These are phyloP conservation scores for Plasmodium chabaudi DNA, from an alignment of 169 alveolate species.

Conservation along the genomic window DNA sequence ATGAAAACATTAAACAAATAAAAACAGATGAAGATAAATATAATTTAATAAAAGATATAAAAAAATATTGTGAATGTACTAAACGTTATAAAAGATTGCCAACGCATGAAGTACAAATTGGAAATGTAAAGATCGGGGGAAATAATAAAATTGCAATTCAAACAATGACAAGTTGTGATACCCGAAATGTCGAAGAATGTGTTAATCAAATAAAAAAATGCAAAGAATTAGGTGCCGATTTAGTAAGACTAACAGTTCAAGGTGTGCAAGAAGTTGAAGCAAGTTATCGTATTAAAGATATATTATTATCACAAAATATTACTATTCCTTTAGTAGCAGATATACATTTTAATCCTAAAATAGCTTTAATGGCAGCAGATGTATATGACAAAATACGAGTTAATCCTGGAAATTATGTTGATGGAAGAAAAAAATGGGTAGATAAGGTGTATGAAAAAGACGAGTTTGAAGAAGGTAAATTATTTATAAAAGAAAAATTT, in stretches of 20 bases:
- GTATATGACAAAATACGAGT: conserved; percentile 88
- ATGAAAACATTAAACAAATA: neutral
- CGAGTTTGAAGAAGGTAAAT: conserved; percentile 82
- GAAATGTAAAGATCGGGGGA: conserved; percentile 86
- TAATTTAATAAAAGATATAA: conserved; percentile 46
- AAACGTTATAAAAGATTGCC: conserved; percentile 79
- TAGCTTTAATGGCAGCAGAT: conserved; percentile 87
- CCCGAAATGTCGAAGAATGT: conserved; percentile 85
- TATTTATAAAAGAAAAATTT: conserved; percentile 78
- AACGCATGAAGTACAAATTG: conserved; percentile 82
- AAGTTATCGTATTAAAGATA: conserved; percentile 79
- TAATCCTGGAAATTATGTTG: conserved; percentile 90
- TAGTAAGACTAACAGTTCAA: conserved; percentile 88
- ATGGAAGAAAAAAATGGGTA: conserved; percentile 88
- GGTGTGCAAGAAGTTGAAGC: conserved; percentile 88
- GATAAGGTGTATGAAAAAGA: conserved; percentile 81
- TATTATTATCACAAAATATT: conserved; percentile 78
- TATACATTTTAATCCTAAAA: conserved; percentile 89
- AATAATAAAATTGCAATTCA: conserved; percentile 86
- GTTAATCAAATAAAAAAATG: conserved; percentile 85
- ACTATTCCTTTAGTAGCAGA: conserved; percentile 89
- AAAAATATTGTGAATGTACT: conserved; percentile 83
- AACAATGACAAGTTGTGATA: conserved; percentile 88
- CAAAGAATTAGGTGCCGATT: conserved; percentile 86
- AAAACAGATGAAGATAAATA: conserved; percentile 43